Evolutionary conservation across 805 yeast species (phyloP).

Genomic region (Candida schatavii): DNA sequence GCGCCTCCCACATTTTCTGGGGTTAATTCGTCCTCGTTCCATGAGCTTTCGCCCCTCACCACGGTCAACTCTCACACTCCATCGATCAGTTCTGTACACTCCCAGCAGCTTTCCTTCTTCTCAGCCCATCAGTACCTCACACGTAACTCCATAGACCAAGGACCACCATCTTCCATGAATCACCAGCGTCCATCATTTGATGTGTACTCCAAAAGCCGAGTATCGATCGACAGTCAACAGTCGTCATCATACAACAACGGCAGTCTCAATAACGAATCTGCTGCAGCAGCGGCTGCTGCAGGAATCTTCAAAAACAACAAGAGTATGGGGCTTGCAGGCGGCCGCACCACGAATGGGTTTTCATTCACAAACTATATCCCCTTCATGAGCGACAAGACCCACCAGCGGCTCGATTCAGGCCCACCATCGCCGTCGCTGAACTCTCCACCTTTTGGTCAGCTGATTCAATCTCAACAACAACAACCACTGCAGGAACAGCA

Average conservation of each 20-base stretch:
- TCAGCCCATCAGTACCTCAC: slow-evolving; percentile 41
- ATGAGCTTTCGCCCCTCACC: slow-evolving; percentile 40
- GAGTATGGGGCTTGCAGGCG: slow-evolving; percentile 6
- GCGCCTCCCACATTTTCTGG: background rate
- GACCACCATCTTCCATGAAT: slow-evolving; percentile 33
- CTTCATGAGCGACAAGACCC: slow-evolving; percentile 33
- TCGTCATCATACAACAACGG: slow-evolving; percentile 2
- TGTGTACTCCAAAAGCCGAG: slow-evolving; percentile 24
- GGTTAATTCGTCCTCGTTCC: background rate
- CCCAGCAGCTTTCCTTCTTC: slow-evolving; percentile 42
- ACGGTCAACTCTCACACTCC: slow-evolving; percentile 44
- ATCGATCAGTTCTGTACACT: slow-evolving; percentile 37
- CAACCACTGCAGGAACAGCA: slow-evolving; percentile 2
- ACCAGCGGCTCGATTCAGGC: slow-evolving; percentile 15
- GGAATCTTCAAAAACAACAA: background rate
- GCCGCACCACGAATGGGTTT: slow-evolving; percentile 26
- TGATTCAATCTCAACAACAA: slow-evolving; percentile 2
- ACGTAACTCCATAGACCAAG: slow-evolving; percentile 37
- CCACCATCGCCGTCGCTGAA: slow-evolving; percentile 16
- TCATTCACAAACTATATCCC: slow-evolving; percentile 41
- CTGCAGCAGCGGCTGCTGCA: slow-evolving; percentile 5
- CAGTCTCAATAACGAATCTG: slow-evolving; percentile 12
- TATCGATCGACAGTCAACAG: slow-evolving; percentile 28
- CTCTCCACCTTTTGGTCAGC: slow-evolving; percentile 2
- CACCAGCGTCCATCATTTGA: slow-evolving; percentile 32